Evolutionary conservation across 2,329 filamentous ascomycete genomes (phyloP), one percentile per base, ranked within the genome.

Genomic region (Fusarium sp.): DNA sequence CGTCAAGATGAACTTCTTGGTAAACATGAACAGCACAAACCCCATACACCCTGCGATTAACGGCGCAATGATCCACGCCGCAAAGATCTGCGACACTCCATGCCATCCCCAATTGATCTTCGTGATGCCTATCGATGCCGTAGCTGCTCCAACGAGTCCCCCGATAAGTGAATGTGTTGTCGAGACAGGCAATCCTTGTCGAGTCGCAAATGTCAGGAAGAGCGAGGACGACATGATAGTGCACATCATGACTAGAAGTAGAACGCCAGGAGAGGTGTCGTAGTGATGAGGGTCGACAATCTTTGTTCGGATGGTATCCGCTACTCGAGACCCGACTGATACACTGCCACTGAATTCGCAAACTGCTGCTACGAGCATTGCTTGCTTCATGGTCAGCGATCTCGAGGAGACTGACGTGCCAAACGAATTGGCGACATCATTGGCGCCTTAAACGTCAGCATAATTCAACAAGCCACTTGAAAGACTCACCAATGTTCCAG

Each of bases 391-490:
- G 21, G 88, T 87, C 59, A 92, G 80, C 63, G 91, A 93, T 46
- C 91, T 85, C 21, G 91, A 93, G 4, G 90, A 92, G 71, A 93
- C 92, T 72, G 89, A 91, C 44, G 90, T 93, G 25, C 91, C 91
- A 88, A 90, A 94, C 8, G 91, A 88, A 83, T 93, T 94, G 80
- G 92, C 91, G 64, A 93, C 91, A 91, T 93, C 92, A 81, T 90
- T 86, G 74, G 85, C 85, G 70, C 83, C 84, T 85, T 35, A 4
- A n/a, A 10, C 3, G 66, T 77, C 39, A 76, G 73, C 12, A 7
- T 21, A 1, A 1, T 44, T 1, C 25, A 25, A 2, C 4, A 66
- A 16, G 11, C 21, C 3, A 19, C 5, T 4, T 6, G 1, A 11
- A 3, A 15, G 5, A 73, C 80, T 63, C 68, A 84, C 88, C 88